phyloP scores from a whole-genome alignment of 148 eudicot genomes.

The Nepenthes mirabilis region DNA sequence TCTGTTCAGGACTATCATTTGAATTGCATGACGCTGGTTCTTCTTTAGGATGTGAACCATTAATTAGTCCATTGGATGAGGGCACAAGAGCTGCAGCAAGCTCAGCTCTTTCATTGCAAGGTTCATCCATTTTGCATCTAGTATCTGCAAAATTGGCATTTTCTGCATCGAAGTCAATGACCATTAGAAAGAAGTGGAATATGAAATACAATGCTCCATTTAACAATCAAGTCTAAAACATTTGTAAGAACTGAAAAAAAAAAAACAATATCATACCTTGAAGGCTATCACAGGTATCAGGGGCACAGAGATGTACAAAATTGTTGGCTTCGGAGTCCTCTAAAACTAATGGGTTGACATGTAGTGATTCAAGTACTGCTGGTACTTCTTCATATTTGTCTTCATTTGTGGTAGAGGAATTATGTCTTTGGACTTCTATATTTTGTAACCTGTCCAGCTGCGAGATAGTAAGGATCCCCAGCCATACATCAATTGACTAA shows the following conservation, averaged over 20 bases:
- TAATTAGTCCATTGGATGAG: constrained; percentile 14
- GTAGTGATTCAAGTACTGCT: constrained; percentile 13
- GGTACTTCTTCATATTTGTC: constrained; percentile 18
- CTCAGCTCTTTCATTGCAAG: constrained; percentile 14
- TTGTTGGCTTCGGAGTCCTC: constrained; percentile 17
- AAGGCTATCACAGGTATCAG: constrained; percentile 49
- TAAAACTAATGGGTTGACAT: constrained; percentile 7
- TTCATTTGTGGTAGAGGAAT: constrained; percentile 15
- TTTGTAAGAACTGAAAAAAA: not conserved
- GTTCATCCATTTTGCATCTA: constrained; percentile 12
- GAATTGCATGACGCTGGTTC: constrained; percentile 13
- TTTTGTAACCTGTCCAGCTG: constrained; percentile 33
- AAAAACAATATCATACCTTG: constrained; percentile 34
- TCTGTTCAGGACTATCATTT: constrained; percentile 34
- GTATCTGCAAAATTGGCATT: constrained; percentile 11
- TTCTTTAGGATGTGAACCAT: constrained; percentile 38
- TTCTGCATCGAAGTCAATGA: constrained; percentile 18
- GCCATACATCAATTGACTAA: not conserved
- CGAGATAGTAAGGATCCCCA: constrained; percentile 22
- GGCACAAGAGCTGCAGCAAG: constrained; percentile 15
- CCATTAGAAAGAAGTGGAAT: not conserved
- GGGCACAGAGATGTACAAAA: constrained; percentile 38
- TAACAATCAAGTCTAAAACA: not conserved
- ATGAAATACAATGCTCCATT: constrained; percentile 4
- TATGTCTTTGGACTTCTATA: constrained; percentile 12